phyloP scores from a whole-genome alignment of 2,329 filamentous ascomycete genomes.

The Aspergillus sp. region DNA sequence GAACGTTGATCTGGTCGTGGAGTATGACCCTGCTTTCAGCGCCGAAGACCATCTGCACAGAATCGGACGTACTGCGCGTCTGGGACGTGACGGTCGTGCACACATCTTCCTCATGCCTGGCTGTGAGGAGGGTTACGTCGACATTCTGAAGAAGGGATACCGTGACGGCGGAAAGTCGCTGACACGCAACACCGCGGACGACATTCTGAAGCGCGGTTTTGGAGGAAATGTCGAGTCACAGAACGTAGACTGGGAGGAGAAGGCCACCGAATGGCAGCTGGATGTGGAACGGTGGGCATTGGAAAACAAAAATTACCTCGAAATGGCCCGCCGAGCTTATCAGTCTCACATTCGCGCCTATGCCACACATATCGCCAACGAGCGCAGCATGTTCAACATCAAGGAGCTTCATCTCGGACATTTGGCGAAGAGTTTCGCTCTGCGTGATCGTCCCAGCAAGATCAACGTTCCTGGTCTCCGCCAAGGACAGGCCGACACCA shows the following conservation, averaged over 20 bases:
- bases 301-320: constrained; percentile 67
- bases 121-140: constrained; percentile 86
- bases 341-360: constrained; percentile 93
- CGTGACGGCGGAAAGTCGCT: constrained; percentile 65
- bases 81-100: constrained; percentile 83
- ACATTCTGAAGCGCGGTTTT: constrained; percentile 68
- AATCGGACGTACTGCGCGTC: constrained; percentile 90
- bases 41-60: constrained; percentile 92
- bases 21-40: constrained; percentile 94
- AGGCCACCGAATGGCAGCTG: constrained; percentile 68
- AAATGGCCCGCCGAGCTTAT: constrained; percentile 80
- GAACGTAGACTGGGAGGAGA: constrained; percentile 62
- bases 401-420: constrained; percentile 88
- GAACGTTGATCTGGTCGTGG: constrained; percentile 89
- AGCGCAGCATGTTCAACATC: constrained; percentile 87
- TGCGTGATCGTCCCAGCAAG: constrained; percentile 83
- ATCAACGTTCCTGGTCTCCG: constrained; percentile 62
- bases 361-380: constrained; percentile 84
- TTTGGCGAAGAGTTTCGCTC: constrained; percentile 86
- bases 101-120: constrained; percentile 89
- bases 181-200: constrained; percentile 62
- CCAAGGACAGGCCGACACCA: constrained; percentile 49
- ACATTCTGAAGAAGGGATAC: constrained; percentile 72
- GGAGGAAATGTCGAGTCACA: constrained; percentile 42
- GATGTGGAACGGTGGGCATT: constrained; percentile 67